Base-by-base conservation (phyloP, 192 early-diverging fungal genomes). In the Entomortierella beljakovae region DNA sequence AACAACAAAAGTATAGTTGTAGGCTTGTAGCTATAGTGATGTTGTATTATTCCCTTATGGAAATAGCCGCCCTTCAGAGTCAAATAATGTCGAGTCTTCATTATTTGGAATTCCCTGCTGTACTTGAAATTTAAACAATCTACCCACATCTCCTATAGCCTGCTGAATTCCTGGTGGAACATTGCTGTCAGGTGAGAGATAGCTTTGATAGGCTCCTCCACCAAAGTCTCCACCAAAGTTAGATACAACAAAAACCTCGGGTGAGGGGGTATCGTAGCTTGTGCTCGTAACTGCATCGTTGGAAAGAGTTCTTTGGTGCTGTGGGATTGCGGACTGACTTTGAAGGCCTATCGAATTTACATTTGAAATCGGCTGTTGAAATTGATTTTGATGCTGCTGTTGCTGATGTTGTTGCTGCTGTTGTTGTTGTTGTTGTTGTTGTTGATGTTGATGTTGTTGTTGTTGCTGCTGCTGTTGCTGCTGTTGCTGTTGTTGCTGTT, bases 401-500 rank as follows among this genome's bases (percentile, higher is more conserved):
- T 31, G 23, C 20, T 56, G 29, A 15, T 52, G 50, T 22, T 52
- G 50, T 23, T 52, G 50, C 23, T 52, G 50, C 50, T 52, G 50
- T 22, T 52, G 50, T 20, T 57, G 64, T 40, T 42, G 64, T 32
- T 67, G 64, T 20, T 33, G 64, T 16, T 64, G 62, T n/a, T 54
- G 51, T 38, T 26, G 64, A 42, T 66, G 62, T 33, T 43, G 58
- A 38, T 16, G 59, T 48, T 59, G 57, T 34, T 57, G 56, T 54
- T 74, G 71, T 26, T 66, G 71, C 51, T 65, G 56, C 54, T 74
- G 71, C 13, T 54, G 49, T 38, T 70, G 50, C 10, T 62, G 69
- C 29, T 71, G 60, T 32, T 65, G 62, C 22, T 53, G 51, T 25
- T 46, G 43, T 7, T 70, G 57, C 28, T 60, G 50, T 29, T 50